phyloP scores from a whole-genome alignment of 768 basidiomycete genomes.

The Vararia minispora region DNA sequence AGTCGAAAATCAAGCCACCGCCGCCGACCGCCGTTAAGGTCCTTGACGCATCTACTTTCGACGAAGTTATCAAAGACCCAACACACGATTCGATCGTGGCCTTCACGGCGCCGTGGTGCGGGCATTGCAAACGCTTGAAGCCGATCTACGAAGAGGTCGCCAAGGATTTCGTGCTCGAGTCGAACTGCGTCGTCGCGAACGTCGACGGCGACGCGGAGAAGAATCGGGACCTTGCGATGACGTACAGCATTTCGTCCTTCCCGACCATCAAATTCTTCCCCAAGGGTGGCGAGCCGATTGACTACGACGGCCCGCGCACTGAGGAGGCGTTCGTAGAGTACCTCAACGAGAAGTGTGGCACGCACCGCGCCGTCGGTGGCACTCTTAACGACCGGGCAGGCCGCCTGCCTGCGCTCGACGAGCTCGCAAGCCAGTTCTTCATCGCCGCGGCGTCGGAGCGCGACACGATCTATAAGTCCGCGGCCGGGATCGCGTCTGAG shows the following conservation, averaged over 20 bases:
- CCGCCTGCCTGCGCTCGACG: slow-evolving; percentile 66
- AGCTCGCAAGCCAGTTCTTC: slow-evolving; percentile 67
- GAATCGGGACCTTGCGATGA: slow-evolving; percentile 59
- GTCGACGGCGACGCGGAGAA: slow-evolving; percentile 78
- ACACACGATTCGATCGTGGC: slow-evolving; percentile 78
- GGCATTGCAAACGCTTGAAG: slow-evolving; percentile 90
- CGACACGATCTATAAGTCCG: slow-evolving; percentile 54
- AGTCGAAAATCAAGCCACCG: slow-evolving; percentile 81
- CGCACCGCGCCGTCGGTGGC: slow-evolving; percentile 74
- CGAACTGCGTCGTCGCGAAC: slow-evolving; percentile 79
- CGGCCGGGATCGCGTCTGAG: slow-evolving; percentile 37
- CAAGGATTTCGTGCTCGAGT: slow-evolving; percentile 64
- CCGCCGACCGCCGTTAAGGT: slow-evolving; percentile 60
- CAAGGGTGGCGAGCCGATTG: slow-evolving; percentile 44
- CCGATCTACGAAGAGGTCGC: slow-evolving; percentile 84
- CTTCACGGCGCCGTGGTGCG: slow-evolving; percentile 84
- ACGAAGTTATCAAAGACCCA: slow-evolving; percentile 60
- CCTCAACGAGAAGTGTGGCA: slow-evolving; percentile 83
- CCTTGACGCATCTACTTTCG: slow-evolving; percentile 64
- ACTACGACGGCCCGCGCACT: slow-evolving; percentile 60
- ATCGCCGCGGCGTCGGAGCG: slow-evolving; percentile 44
- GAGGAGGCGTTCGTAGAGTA: slow-evolving; percentile 69
- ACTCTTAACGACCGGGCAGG: slow-evolving; percentile 78
- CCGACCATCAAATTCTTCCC: slow-evolving; percentile 97
- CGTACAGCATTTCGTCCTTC: slow-evolving; percentile 71